These are phyloP conservation scores for Cyclotella choctawhatcheeana DNA, from an alignment of 108 stramenopile species.

Conservation along the genomic window DNA sequence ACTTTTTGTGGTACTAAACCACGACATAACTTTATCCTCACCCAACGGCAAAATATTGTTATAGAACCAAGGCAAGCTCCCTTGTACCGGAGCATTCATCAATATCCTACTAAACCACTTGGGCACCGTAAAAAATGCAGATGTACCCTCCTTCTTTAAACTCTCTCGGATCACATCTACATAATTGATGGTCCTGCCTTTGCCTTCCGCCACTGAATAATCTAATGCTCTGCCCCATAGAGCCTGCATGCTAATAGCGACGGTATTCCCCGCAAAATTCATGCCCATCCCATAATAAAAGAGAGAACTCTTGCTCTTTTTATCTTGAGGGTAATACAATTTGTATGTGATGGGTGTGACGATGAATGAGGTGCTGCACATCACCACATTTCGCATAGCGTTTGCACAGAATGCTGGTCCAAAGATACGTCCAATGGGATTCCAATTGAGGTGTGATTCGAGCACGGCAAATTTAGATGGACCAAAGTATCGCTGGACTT, in stretches of 20 bases:
- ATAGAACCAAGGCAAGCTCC: conserved; percentile 80
- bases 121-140: conserved; percentile 74
- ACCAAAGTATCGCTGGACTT: conserved; percentile 79
- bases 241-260: conserved; percentile 84
- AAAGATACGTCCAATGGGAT: conserved; percentile 30
- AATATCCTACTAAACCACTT: conserved; percentile 78
- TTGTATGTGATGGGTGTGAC: conserved; percentile 74
- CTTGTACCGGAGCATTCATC: conserved; percentile 84
- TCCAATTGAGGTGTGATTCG: conserved; percentile 47
- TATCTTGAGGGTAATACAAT: conserved; percentile 75
- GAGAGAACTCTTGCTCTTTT: conserved; percentile 57
- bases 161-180: conserved; percentile 53
- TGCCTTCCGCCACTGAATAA: conserved; percentile 34
- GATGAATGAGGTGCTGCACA: conserved; percentile 70
- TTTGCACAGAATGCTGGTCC: conserved; percentile 58
- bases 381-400: conserved; percentile 59
- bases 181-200: conserved; percentile 54
- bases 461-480: conserved; percentile 46
- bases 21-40: conserved; percentile 57
- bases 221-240: conserved; percentile 77
- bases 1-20: too few species aligned
- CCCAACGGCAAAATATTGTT: conserved; percentile 81
- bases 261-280: conserved; percentile 76
- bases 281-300: conserved; percentile 78
- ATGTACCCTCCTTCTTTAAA: conserved; percentile 59